A percentile compares a stretch with the other conserved stretches of the same genome.
These are phyloP conservation scores for Porpolomopsis calyptriformis DNA, from an alignment of 768 basidiomycete genomes.

Conservation along the genomic window DNA sequence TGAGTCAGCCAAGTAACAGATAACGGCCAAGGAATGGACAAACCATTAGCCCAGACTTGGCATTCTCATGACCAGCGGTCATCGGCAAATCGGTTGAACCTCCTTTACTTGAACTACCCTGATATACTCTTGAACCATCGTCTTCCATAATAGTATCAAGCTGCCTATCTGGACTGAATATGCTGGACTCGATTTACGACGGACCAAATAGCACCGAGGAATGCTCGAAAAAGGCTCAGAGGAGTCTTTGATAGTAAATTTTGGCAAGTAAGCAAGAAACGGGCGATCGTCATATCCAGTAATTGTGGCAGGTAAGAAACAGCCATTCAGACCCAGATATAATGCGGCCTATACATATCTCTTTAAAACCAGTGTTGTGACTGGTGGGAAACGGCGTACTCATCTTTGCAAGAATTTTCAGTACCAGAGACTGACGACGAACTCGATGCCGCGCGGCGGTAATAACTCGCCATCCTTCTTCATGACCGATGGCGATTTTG, in stretches of 20 bases:
- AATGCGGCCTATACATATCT: conserved; percentile 12
- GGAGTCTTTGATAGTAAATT: conserved; percentile 11
- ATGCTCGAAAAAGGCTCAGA: conserved; percentile 14
- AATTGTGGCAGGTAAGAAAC: conserved; percentile 14
- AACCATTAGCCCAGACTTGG: conserved; percentile 10
- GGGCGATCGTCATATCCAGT: conserved; percentile 14
- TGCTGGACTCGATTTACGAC: conserved; percentile 11
- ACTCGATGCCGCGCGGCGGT: conserved; percentile 9
- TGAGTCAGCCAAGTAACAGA: conserved; percentile 7
- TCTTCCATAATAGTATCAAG: conserved; percentile 14
- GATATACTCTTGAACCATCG: conserved; percentile 10
- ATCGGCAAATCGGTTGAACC: conserved; percentile 1
- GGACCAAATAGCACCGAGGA: conserved; percentile 14
- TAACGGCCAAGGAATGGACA: conserved; percentile 2
- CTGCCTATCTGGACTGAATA: conserved; percentile 11
- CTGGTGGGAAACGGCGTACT: conserved; percentile 8
- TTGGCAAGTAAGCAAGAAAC: conserved; percentile 15
- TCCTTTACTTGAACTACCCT: conserved; percentile 6
- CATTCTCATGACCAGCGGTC: conserved; percentile 5
- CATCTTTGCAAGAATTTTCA: conserved; percentile 10
- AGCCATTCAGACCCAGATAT: conserved; percentile 14
- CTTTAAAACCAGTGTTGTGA: conserved; percentile 6
- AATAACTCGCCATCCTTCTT: conserved; percentile 1
- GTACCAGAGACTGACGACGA: conserved; percentile 7
- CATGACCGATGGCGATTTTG: conserved; percentile 15